Percentiles rank a stretch among this genome's conserved stretches.
phyloP scores from a whole-genome alignment of 2,329 filamentous ascomycete species.

The Epichloe scottii region DNA sequence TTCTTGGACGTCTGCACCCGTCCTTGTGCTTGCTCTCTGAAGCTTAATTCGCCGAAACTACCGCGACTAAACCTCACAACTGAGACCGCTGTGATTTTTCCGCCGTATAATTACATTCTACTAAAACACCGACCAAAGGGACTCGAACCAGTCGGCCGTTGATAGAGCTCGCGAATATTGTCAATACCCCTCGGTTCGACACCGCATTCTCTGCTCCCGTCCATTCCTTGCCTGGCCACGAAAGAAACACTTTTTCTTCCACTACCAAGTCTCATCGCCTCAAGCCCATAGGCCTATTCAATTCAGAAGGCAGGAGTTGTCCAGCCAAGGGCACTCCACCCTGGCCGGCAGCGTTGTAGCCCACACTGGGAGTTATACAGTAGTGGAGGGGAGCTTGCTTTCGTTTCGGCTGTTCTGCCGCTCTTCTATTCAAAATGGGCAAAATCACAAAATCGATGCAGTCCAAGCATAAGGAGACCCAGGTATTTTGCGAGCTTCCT shows the following conservation, averaged over 20 bases:
- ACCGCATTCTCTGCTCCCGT: not conserved
- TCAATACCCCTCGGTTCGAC: not conserved
- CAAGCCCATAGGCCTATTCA: not conserved
- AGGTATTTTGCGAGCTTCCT: constrained; percentile 33
- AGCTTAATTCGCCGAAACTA: constrained; percentile 2
- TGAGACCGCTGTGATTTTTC: not conserved
- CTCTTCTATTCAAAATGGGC: constrained; percentile 47
- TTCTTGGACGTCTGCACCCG: constrained; percentile 29
- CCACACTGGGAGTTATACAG: constrained; percentile 26
- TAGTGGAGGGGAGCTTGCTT: constrained; percentile 43
- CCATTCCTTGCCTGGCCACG: not conserved
- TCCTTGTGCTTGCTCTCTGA: constrained; percentile 17
- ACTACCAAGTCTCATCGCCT: not conserved
- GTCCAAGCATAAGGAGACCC: constrained; percentile 52
- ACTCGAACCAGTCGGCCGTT: not conserved
- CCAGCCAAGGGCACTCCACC: constrained; percentile 20
- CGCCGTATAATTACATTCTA: not conserved
- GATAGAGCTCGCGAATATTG: not conserved
- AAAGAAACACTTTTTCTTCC: not conserved
- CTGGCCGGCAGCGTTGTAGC: constrained; percentile 25
- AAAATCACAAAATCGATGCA: constrained; percentile 58
- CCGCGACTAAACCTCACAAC: constrained; percentile 3
- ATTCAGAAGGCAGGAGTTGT: constrained; percentile 16
- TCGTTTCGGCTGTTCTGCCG: constrained; percentile 44
- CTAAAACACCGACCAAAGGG: not conserved